Evolutionary conservation across 768 basidiomycete genomes (phyloP), one percentile per base, ranked within the genome.

Genomic region (Agrocybe chaxingu): DNA sequence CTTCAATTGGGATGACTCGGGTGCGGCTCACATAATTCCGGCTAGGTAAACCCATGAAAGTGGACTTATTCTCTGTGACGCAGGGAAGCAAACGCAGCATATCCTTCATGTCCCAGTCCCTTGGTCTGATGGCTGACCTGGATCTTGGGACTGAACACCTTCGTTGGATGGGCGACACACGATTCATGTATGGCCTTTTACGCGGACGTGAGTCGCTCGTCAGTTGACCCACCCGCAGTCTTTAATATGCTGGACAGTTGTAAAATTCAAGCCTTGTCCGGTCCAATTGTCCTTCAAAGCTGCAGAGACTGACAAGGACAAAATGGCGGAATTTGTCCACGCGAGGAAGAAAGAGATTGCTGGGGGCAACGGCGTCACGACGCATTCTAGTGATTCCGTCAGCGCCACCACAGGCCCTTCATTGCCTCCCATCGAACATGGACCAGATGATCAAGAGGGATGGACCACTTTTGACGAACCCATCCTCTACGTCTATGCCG

Each of bases 41-140:
- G 24, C 24, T 41, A 91, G 89, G 92, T 36, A 74, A 67, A 19
- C 79, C 84, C 3, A 87, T 93, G 81, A 77, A 81, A 52, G 73
- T 86, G 19, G 92, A 95, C 62, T 54, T 92, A 16, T 88, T 86
- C 60, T 87, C 90, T 0, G 62, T 95, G n/a, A 80, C 75, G 0
- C 91, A 93, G 60, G 73, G 74, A 8, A 78, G 74, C 43, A 84
- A 78, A 55, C 74, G 78, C 6, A 74, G 72, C 2, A 74, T 89
- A 60, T 90, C 89, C 10, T 94, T 90, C 72, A 84, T 94, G 82
- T 83, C 87, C 0, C 90, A 92, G 69, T 78, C 85, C 2, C 62
- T 90, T 16, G 92, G 92, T 2, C 73, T 95, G 31, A 87, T 92
- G 82, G 90, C 92, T 2, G 90, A 94, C 54, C 52, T 92, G 36